Percentiles rank a stretch among this genome's conserved stretches.
These are phyloP conservation scores for Scheffersomyces stambukii DNA, from an alignment of 1,139 yeast species.

Conservation along the genomic window DNA sequence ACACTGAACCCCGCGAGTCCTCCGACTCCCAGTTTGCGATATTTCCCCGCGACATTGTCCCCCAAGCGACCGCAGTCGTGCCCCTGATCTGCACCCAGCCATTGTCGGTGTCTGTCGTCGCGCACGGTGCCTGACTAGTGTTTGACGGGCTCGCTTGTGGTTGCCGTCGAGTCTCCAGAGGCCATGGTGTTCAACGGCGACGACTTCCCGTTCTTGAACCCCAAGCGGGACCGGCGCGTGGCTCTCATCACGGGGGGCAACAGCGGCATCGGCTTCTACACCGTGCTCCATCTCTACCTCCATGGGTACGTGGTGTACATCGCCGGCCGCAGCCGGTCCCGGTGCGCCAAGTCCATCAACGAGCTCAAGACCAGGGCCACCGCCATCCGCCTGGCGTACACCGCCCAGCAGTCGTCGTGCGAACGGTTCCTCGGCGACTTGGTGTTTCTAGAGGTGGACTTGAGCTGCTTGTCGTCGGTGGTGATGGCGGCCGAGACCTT, in stretches of 20 bases:
- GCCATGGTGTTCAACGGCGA: neutral
- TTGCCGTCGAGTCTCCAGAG: no score
- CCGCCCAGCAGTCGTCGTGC: conserved; percentile 11
- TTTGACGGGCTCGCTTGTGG: no score
- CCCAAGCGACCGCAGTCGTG: no score
- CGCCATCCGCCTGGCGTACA: conserved; percentile 19
- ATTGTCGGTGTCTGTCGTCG: neutral
- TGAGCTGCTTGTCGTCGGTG: conserved; percentile 56
- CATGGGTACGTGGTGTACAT: conserved; percentile 77
- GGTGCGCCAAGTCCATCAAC: conserved; percentile 52
- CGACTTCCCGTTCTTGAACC: conserved; percentile 36
- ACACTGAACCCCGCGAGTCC: no score
- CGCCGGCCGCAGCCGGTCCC: conserved; percentile 61
- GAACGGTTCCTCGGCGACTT: conserved; percentile 51
- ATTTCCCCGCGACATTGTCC: no score
- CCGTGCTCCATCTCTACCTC: conserved; percentile 67
- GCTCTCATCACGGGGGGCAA: conserved; percentile 80
- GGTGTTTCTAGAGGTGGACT: conserved; percentile 56
- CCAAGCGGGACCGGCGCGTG: conserved; percentile 44
- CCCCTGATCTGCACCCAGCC: neutral
- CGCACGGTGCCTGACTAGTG: no score
- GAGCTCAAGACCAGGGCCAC: conserved; percentile 54
- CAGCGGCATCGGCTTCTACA: conserved; percentile 75
- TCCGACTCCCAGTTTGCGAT: no score
- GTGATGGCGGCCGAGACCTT: conserved; percentile 51